These are phyloP conservation scores for Lathyrus aphaca DNA, from an alignment of 306 rosid species.

Conservation along the genomic window DNA sequence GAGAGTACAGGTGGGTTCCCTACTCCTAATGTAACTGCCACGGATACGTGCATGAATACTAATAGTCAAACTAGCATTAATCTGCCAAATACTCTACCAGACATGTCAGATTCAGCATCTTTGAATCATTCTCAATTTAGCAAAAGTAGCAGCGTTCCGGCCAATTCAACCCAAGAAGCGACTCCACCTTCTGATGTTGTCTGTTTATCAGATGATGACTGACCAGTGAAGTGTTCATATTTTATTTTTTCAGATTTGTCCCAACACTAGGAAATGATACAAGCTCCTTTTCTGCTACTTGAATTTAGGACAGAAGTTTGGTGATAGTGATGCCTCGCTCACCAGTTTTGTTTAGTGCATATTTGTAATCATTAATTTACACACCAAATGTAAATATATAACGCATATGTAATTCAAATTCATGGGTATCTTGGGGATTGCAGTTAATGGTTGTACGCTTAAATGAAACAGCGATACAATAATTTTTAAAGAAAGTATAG, in stretches of 20 bases:
- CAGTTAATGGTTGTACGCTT: not conserved
- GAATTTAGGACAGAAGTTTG: conserved; percentile 32
- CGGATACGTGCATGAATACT: conserved; percentile 38
- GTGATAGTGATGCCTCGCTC: conserved; percentile 9
- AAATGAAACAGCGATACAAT: not conserved
- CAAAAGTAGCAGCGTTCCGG: conserved; percentile 27
- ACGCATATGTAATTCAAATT: conserved; percentile 18
- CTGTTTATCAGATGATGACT: conserved; percentile 85
- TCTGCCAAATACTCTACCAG: conserved; percentile 32
- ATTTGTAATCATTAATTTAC: conserved; percentile 11
- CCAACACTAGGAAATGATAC: conserved; percentile 27
- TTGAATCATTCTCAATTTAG: conserved; percentile 33
- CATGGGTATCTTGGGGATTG: not conserved
- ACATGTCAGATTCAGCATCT: conserved; percentile 31
- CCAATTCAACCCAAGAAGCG: conserved; percentile 38
- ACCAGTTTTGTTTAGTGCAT: not conserved
- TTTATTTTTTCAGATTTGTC: conserved; percentile 9
- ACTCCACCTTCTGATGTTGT: conserved; percentile 50
- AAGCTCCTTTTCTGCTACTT: conserved; percentile 20
- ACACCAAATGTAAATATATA: conserved; percentile 19
- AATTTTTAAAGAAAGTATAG: no score
- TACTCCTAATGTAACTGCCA: conserved; percentile 42
- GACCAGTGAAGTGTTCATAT: conserved; percentile 34
- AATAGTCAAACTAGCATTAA: conserved; percentile 44
- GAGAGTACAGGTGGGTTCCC: conserved; percentile 36